Evolutionary conservation across 225 moss, liverwort and hornwort genomes (phyloP), one percentile per base, ranked within the genome.

Genomic region (Marchantia polymorpha): DNA sequence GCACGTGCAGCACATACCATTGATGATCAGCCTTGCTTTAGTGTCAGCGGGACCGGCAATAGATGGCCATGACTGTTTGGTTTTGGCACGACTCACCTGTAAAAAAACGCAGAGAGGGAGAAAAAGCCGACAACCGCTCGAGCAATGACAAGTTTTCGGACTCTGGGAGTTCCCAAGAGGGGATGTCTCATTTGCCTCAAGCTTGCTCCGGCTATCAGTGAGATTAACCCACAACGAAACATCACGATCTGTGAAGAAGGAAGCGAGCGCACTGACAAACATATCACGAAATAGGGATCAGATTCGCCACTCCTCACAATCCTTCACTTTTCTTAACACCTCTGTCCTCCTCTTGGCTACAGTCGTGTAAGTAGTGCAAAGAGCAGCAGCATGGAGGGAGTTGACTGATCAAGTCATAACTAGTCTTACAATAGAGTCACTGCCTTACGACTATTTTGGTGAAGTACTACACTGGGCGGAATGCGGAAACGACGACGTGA

Each of bases 211-310:
- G 93, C 89, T 72, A 92, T 79, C 61, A 88, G 53, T 56, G 92
- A 86, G 78, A 92, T 87, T 26, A 93, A 77, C 71, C 53, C 77
- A 84, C 90, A 93, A 56, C 90, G 89, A 75, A 86, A 90, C 90
- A 93, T 86, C 77, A 93, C 87, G 63, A 84, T 92, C 80, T 93
- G 88, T 56, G 93, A 93, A 9, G 92, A 92, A 61, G 92, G 87
- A 69, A 93, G 83, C 69, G 89, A 89, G 68, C 89, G 88, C 75
- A 89, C 92, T 92, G 88, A 76, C 51, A 59, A 30, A 77, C 65
- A 48, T 70, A 76, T 23, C 64, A 64, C 52, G 61, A 66, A 77
- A 80, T 80, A 80, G 13, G 27, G 73, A 65, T 78, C 67, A 59
- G 78, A 29, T 51, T 54, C 25, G 77, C 71, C 15, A 70, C 22